These are phyloP conservation scores for Chlorophyllum brunneum DNA, from an alignment of 768 basidiomycete species.

Conservation along the genomic window DNA sequence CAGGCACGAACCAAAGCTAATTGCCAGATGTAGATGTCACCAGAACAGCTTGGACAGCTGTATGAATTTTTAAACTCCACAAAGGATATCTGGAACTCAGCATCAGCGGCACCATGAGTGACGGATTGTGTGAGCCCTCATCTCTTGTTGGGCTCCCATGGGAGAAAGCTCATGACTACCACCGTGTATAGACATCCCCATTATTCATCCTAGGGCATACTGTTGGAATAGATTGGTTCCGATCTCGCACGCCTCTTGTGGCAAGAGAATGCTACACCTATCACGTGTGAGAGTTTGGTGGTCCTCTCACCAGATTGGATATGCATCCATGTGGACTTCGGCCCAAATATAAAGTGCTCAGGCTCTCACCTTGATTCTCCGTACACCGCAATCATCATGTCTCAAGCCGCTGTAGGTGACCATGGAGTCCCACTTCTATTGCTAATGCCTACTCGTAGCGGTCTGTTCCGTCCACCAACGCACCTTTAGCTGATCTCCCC, in stretches of 20 bases:
- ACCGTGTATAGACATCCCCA: conserved; percentile 2
- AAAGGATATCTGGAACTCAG: conserved; percentile 81
- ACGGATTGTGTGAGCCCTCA: conserved; percentile 10
- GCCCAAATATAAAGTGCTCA: neutral
- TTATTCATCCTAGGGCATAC: neutral
- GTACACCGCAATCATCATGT: conserved; percentile 4
- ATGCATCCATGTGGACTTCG: no score
- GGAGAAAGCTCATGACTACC: conserved; percentile 10
- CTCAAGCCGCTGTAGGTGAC: conserved; percentile 9
- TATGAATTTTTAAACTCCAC: conserved; percentile 94
- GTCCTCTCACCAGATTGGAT: neutral
- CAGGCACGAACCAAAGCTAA: neutral
- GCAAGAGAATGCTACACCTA: neutral
- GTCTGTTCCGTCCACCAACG: conserved; percentile 36
- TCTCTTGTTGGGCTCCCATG: neutral
- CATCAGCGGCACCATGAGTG: conserved; percentile 21
- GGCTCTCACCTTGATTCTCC: neutral
- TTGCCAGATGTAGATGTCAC: conserved; percentile 60
- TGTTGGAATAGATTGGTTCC: conserved; percentile 11
- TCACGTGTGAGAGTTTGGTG: neutral
- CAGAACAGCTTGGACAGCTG: conserved; percentile 88
- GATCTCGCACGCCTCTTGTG: neutral
- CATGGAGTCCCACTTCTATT: no score
- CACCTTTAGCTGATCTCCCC: conserved; percentile 50
- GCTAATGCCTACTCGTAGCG: no score